Evolutionary conservation across 805 yeast genomes (phyloP), one percentile per base, ranked within the genome.

Genomic region (Candida tammaniensis): DNA sequence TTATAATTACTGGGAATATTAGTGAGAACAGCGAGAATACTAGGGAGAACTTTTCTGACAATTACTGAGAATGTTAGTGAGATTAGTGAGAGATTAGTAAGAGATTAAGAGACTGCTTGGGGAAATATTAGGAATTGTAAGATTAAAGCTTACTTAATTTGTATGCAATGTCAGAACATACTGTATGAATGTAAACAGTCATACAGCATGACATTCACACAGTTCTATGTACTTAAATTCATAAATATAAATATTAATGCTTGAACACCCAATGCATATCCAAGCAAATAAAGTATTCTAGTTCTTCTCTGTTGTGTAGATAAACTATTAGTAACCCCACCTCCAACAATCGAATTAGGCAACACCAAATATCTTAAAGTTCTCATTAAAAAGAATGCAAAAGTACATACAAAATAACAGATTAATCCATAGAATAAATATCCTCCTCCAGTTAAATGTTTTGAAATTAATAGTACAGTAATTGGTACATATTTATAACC

Each of bases 401-500:
- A 75, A 38, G 75, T 51, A 8, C 42, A 29, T 15, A 38, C 36
- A 10, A 68, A 48, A 17, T 69, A 42, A 17, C 57, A 54, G 37
- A 49, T 57, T 38, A 45, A 49, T 1, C 53, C 49, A 46, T 71
- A 73, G 44, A 69, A 62, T 27, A 55, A 33, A 54, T 64, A 56
- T 13, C 59, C 54, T 24, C 48, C 44, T 3, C 63, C 60, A 26
- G 68, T 63, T 30, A 71, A 51, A 43, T 68, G 70, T 43, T 76
- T 80, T 46, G 75, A 54, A 26, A 80, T 54, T 47, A 82, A 60
- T 33, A 76, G 64, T n/a, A 74, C 55, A 12, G 81, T 72, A 42
- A 83, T 70, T 7, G 95, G 86, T 24, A 94, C 87, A 54, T 87
- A 94, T 58, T 93, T 93, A 70, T 93, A 94, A 23, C 98, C 97